phyloP scores from a whole-genome alignment of 2,329 filamentous ascomycete genomes.

The Neonectria hederae region DNA sequence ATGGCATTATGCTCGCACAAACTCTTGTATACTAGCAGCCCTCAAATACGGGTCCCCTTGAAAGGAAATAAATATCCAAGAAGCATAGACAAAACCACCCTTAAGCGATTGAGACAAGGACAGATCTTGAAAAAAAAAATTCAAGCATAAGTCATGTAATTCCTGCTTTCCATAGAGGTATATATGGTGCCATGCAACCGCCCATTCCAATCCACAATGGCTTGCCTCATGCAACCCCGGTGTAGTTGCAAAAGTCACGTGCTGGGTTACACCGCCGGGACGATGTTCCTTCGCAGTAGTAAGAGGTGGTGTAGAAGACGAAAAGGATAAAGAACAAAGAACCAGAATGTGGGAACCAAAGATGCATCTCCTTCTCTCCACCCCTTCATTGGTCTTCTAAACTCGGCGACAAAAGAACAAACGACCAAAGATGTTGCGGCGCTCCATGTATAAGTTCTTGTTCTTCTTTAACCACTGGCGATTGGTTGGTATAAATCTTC shows the following conservation, averaged over 20 bases:
- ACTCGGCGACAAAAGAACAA: background rate
- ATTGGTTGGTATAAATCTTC: background rate
- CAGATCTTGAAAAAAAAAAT: no score
- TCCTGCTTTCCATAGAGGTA: constrained; percentile 4
- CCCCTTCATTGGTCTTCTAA: background rate
- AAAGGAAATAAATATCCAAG: background rate
- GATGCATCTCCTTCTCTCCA: background rate
- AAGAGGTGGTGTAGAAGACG: background rate
- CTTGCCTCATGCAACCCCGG: background rate
- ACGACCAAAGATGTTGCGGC: background rate
- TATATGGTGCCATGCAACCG: background rate
- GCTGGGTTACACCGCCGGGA: background rate
- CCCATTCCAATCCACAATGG: background rate
- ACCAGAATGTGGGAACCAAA: background rate
- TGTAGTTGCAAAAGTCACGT: background rate
- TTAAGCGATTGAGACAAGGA: background rate
- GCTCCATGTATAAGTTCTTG: background rate
- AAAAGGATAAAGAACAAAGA: background rate
- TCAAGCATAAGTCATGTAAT: background rate
- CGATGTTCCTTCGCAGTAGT: background rate
- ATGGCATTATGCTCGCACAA: constrained; percentile 7
- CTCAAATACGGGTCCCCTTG: background rate
- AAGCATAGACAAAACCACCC: background rate
- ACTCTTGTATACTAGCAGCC: constrained; percentile 29
- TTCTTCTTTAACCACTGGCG: background rate